Conservation (phyloP, 2,329 filamentous ascomycete genomes). For the Rhynchosporium agropyri region DNA sequence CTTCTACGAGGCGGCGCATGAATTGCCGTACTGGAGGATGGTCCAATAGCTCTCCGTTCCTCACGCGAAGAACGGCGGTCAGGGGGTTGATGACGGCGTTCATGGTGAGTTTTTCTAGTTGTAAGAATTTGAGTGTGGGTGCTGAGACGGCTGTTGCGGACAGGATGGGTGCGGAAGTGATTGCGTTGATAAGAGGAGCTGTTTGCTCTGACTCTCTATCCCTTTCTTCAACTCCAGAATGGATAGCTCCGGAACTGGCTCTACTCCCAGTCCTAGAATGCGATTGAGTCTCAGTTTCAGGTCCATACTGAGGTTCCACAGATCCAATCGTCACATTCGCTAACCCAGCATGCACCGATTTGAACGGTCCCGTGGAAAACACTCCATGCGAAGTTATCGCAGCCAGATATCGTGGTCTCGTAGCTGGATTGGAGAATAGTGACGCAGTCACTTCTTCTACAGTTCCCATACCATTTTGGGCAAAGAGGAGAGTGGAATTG, state of each 20-base stretch:
- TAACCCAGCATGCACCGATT: slow-evolving; percentile 54
- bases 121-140: slow-evolving; percentile 57
- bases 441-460: slow-evolving; percentile 60
- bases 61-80: slow-evolving; percentile 75
- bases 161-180: slow-evolving; percentile 50
- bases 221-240: not conserved
- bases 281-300: not conserved
- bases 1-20: slow-evolving; percentile 71
- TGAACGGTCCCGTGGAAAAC: slow-evolving; percentile 53
- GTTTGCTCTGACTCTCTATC: slow-evolving; percentile 23
- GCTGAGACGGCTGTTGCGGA: slow-evolving; percentile 46
- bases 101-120: slow-evolving; percentile 83
- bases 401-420: slow-evolving; percentile 71
- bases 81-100: slow-evolving; percentile 84
- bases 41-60: slow-evolving; percentile 76
- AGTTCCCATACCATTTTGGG: slow-evolving; percentile 85
- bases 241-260: not conserved
- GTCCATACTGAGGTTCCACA: slow-evolving; percentile 39
- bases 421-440: slow-evolving; percentile 59
- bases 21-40: slow-evolving; percentile 58
- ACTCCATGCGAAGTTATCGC: slow-evolving; percentile 65
- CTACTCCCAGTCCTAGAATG: not conserved
- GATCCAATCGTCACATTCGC: slow-evolving; percentile 53
- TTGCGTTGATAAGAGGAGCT: slow-evolving; percentile 37
- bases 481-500: slow-evolving; percentile 74